Evolutionary conservation across 805 yeast species (phyloP), one percentile per base, ranked within the genome.

Genomic region (Saturnispora ahearnii): DNA sequence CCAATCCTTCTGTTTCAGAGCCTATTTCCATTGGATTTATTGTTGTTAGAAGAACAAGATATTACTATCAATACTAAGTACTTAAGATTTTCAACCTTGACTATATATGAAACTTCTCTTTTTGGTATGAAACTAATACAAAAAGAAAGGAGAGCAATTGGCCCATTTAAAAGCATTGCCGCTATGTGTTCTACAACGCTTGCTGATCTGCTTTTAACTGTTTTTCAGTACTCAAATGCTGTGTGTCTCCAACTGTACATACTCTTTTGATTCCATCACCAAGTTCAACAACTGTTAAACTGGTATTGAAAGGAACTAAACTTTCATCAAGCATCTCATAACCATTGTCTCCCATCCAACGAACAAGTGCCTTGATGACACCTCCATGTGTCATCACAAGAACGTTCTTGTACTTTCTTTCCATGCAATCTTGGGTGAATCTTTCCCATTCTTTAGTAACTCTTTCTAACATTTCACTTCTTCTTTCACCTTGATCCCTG

Each of bases 331-430:
- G 66, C 46, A 78, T 68, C 2, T 53, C 53, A 55, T 69, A 78
- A 11, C 62, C 58, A 29, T 59, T 57, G 22, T 68, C 72, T 5
- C 63, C 58, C 41, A 84, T 66, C 61, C 80, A 71, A 52, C 75
- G 74, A 37, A 78, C 61, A 34, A 82, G 72, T 29, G 79, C 75
- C 43, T 87, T 76, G 15, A 87, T 81, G 1, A 84, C 84, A 8
- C 95, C 95, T 21, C 96, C 96, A 62, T 87, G 96, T 12, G 88
- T 78, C 50, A 87, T 78, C 21, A 86, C 52, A 12, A 81, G 68
- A 2, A 84, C 73, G 57, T 84, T 85, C 45, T 64, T 65, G n/a
- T 37, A 21, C 49, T 65, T 60, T 24, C 64, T 63, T 1, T 66
- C 59, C 6, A 11, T 5, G 21, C 41, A 41, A 6, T 36, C 42